phyloP scores from a whole-genome alignment of 306 rosid genomes.

The Oxytropis ochrocephala region DNA sequence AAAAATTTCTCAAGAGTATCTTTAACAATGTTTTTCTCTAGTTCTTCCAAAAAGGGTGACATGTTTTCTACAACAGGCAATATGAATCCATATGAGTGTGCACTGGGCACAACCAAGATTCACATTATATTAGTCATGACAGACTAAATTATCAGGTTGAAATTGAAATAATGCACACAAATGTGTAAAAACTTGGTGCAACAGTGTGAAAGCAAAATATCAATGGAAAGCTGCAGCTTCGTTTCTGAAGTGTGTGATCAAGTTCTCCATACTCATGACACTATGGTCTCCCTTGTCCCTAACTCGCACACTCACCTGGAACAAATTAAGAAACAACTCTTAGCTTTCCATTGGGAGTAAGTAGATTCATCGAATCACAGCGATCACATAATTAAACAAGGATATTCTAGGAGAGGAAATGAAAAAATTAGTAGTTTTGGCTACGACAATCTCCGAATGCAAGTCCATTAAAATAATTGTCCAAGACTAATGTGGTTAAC shows the following conservation, averaged over 20 bases:
- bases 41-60: not conserved
- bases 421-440: not conserved
- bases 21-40: not conserved
- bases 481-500: not conserved
- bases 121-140: not conserved
- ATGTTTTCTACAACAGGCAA: not conserved
- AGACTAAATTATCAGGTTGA: not conserved
- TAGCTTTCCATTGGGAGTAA: not conserved
- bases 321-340: constrained; percentile 23
- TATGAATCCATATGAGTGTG: not conserved
- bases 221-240: constrained; percentile 63
- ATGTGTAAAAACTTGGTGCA: not conserved
- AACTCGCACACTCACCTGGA: constrained; percentile 90
- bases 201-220: not conserved
- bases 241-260: constrained; percentile 57
- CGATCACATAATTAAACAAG: not conserved
- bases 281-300: constrained; percentile 63
- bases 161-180: constrained; percentile 27
- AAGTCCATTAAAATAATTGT: not conserved
- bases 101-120: constrained; percentile 5
- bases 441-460: not conserved
- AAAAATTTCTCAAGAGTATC: not conserved
- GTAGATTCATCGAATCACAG: not conserved
- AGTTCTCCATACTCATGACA: constrained; percentile 54
- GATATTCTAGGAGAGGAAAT: not conserved